Base-by-base conservation (phyloP, 176 grass and related monocot genomes). In the Elymus sibiricus region DNA sequence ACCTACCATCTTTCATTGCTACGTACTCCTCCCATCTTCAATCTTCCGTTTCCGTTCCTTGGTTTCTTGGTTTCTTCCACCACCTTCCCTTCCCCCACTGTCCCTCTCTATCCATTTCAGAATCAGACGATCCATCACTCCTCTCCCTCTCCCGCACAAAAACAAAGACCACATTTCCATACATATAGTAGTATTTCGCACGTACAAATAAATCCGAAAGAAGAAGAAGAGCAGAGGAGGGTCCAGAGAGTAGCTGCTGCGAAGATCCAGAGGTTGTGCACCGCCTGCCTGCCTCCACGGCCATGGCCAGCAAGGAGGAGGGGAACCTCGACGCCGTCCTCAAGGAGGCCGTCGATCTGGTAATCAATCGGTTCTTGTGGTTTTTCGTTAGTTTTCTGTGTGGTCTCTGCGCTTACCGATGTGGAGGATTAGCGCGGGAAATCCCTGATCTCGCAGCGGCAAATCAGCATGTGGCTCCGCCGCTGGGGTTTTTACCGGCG, bases 261-360 rank as follows among this genome's bases (percentile, higher is more conserved):
- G 51, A 56, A 8, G 51, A 56, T 56, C 6, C 51, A 56, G 51
- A 56, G 51, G 51, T 0, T 21, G 51, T 2, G 51, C 51, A 56
- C 16, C 35, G 38, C n/a, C 71, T 5, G 24, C 71, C 11, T 1
- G 10, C 10, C 6, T 56, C 51, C 51, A 9, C 0, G 4, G 46
- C 75, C 87, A 92, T 92, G 91, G 87, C 69, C 35, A 71, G 89
- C 19, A 82, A 2, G 17, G 17, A 90, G 85, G 85, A 82, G 62
- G 88, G 70, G 4, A 69, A 17, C 28, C 85, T 93, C 77, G 91
- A 93, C 16, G 91, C 91, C 47, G 91, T 93, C 56, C 88, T 87
- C 70, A 93, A 93, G 64, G 91, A 93, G 81, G 64, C 51, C 43
- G 88, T 93, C 80, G 91, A 93, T 47, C 42, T 44, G 42, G 51